Evolutionary conservation across 108 stramenopile genomes (phyloP), one percentile per base, ranked within the genome.

Genomic region (Conticribra guillardii): DNA sequence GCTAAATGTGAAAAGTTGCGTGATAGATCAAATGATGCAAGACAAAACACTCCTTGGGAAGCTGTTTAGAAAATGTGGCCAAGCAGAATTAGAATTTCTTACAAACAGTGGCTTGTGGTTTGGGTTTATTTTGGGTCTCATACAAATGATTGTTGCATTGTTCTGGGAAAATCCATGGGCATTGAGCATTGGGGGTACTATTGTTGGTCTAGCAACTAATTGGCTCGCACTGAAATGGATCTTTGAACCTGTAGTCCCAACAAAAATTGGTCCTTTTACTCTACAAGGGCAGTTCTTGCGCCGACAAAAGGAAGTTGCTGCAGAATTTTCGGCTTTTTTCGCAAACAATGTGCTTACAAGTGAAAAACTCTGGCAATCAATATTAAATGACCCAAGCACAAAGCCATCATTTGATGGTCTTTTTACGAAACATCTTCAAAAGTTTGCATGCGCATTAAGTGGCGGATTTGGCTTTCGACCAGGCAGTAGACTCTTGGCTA

Each of bases 101-200:
- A 90, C 89, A 14, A 90, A 95, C 48, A 87, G 86, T 73, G 94
- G 94, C 3, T 73, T 97, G n/a, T 96, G 94, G 92, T 96, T 97
- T 67, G 97, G 97, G 4, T 97, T 97, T 63, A 53, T 96, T 18
- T 55, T 97, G 67, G 97, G 97, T 1, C 48, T 94, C 31, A 89
- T 95, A 48, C 97, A 97, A 81, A 97, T 96, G 97, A 67, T 82
- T 26, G 87, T 96, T 0, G 94, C 94, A n/a, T 73, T 97, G 44
- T 87, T 97, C 33, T 96, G 89, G 86, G 95, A 96, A 23, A 95
- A 95, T 87, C 95, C 95, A 14, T 97, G 97, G 97, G 85, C 80
- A 19, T 72, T 93, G 44, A 85, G 86, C 21, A 94, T 95, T 55
- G 97, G 97, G 15, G 93, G 93, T 37, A 86, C 81, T 3, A 92